Conservation (phyloP, 1,284 basidiomycete genomes). For the Flammula alnicola region DNA sequence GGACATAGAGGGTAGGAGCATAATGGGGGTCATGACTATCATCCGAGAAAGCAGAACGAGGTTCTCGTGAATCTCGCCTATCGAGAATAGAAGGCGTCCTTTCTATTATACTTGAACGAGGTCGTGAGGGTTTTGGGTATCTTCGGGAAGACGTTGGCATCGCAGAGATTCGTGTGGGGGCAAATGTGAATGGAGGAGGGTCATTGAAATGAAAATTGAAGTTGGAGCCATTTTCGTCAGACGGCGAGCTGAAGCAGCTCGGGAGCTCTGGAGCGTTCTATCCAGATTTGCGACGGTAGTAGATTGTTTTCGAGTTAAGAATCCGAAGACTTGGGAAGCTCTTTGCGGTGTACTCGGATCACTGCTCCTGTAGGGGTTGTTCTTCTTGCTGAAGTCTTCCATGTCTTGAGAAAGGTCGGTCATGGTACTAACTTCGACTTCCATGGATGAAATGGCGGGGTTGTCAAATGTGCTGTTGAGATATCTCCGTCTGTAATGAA, state of each 20-base stretch:
- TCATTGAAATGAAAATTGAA: conserved; percentile 35
- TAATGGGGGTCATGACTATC: conserved; percentile 23
- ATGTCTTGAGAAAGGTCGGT: conserved; percentile 41
- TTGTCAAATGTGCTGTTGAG: conserved; percentile 44
- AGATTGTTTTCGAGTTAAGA: conserved; percentile 52
- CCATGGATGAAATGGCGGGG: conserved; percentile 68
- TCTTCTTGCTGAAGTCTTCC: conserved; percentile 16
- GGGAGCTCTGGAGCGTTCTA: conserved; percentile 41
- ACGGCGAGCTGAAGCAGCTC: conserved; percentile 39
- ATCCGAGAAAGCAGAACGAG: conserved; percentile 26
- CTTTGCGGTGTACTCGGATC: conserved; percentile 58
- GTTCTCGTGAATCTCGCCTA: conserved; percentile 11
- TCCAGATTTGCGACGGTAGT: conserved; percentile 38
- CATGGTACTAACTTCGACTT: conserved; percentile 66
- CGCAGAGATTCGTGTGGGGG: conserved; percentile 16
- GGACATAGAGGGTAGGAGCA: conserved; percentile 10
- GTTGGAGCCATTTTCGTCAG: conserved; percentile 32
- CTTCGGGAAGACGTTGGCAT: conserved; percentile 20
- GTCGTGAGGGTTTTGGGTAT: conserved; percentile 19
- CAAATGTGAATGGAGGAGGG: conserved; percentile 32
- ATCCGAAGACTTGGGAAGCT: conserved; percentile 72
- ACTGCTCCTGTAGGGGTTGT: conserved; percentile 34
- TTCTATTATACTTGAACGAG: conserved; percentile 16
- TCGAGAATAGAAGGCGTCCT: conserved; percentile 9
- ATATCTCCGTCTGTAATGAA: conserved; percentile 51